Evolutionary conservation across 768 basidiomycete genomes (phyloP), one percentile per base, ranked within the genome.

Genomic region (Suillus alpinus): DNA sequence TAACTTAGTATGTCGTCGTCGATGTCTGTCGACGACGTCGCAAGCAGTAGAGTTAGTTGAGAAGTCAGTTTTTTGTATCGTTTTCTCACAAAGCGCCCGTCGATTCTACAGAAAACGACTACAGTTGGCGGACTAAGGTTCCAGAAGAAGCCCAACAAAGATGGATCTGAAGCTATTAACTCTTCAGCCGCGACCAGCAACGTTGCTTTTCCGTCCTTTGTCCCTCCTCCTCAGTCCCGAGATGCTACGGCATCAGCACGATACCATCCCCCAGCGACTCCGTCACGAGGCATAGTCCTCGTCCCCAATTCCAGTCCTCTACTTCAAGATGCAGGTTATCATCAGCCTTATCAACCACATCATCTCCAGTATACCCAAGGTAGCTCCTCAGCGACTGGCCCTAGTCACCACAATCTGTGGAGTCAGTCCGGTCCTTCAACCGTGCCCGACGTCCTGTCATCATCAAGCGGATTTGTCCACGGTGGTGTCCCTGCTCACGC

Each of bases 291-390:
- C 69, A 83, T 76, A 59, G 74, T 92, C 56, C 85, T 92, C 58
- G 90, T 91, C 26, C 91, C 91, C 52, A 88, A 80, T 75, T 92
- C 92, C 58, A 92, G 89, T 63, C 89, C 90, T 36, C 68, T 81
- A 39, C 65, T 67, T 41, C 71, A 79, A 51, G 81, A 85, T 61
- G 62, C 75, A 14, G 63, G 67, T 16, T 66, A 77, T 60, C 77
- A 71, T 29, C 65, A 78, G 8, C 16, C 53, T 55, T 74, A 82
- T 69, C 76, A 77, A 34, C 68, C 79, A 23, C 75, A 77, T 60
- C 67, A 75, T 39, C 78, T 73, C 14, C 70, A 75, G 60, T 66
- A 62, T 49, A 62, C 67, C 26, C 71, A 77, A 75, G 84, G 84
- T 74, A 75, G 78, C 70, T 77, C 78, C 62, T 66, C 73, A 29